Percentiles rank a stretch among this genome's conserved stretches.
Conservation (phyloP, 306 rosid genomes). For the Cicer chorassanicum region DNA sequence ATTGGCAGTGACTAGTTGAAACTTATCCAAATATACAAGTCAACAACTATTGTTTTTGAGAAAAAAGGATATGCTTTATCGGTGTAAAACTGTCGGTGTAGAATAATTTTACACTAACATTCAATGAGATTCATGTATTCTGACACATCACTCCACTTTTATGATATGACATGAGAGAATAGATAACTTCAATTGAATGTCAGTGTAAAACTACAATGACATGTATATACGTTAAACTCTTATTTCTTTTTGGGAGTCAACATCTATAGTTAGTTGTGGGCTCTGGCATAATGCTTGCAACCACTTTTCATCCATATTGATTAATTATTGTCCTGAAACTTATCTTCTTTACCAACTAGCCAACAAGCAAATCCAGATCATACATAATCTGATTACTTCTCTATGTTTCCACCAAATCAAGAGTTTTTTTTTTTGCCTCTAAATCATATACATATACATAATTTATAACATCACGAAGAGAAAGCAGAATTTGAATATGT, state of each 20-base stretch:
- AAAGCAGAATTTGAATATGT: conserved; percentile 6
- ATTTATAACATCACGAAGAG: background rate
- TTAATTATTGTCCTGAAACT: conserved; percentile 38
- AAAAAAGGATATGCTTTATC: no score
- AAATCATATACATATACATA: background rate
- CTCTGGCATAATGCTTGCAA: conserved; percentile 30
- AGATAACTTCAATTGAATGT: no score
- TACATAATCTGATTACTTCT: background rate
- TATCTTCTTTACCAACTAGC: background rate
- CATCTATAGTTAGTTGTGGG: background rate
- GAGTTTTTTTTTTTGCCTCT: conserved; percentile 5
- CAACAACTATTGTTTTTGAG: background rate
- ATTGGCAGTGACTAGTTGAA: background rate
- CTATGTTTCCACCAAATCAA: conserved; percentile 20
- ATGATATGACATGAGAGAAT: no score
- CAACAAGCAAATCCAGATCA: conserved; percentile 37
- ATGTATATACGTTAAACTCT: no score
- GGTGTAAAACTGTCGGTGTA: no score
- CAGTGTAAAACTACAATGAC: no score
- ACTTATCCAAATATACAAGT: conserved; percentile 25
- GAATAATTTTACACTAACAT: no score
- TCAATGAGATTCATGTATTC: no score
- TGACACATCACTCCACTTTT: no score
- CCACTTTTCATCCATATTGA: conserved; percentile 37
- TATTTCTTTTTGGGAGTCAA: background rate